Percentiles rank a stretch among this genome's conserved stretches.
Conservation (phyloP, 306 rosid genomes). For the Citrullus mucosospermus region DNA sequence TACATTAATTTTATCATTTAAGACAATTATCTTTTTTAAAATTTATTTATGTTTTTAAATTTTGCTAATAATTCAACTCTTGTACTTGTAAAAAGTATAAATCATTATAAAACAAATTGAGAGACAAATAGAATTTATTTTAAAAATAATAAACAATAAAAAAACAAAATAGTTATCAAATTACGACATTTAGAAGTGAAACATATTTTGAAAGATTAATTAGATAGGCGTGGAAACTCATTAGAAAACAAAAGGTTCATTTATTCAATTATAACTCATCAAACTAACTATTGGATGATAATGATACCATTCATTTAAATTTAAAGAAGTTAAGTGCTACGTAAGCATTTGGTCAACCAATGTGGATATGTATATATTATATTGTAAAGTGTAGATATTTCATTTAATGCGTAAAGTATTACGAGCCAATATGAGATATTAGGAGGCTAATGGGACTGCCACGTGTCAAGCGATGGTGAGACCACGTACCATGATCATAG, state of each 20-base stretch:
- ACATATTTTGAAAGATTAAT: no score
- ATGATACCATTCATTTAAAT: not conserved
- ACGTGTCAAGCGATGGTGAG: not conserved
- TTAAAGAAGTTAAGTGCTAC: not conserved
- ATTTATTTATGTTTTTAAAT: no score
- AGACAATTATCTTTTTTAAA: no score
- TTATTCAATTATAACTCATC: not conserved
- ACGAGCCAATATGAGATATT: not conserved
- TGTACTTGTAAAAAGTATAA: no score
- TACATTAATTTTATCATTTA: no score
- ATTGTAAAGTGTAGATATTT: not conserved
- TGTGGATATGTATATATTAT: not conserved
- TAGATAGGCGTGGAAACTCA: not conserved
- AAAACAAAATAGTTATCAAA: no score
- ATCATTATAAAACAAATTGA: no score
- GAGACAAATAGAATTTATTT: no score
- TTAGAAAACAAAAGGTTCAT: not conserved
- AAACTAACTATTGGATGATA: not conserved
- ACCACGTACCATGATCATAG: not conserved
- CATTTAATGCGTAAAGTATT: not conserved
- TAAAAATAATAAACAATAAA: no score
- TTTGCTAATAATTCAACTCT: no score
- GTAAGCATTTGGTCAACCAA: not conserved
- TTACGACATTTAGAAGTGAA: no score
- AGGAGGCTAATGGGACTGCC: not conserved